Percentiles rank a stretch among this genome's conserved stretches.
Conservation (phyloP, 2,329 filamentous ascomycete species). For the Alternaria sp. region DNA sequence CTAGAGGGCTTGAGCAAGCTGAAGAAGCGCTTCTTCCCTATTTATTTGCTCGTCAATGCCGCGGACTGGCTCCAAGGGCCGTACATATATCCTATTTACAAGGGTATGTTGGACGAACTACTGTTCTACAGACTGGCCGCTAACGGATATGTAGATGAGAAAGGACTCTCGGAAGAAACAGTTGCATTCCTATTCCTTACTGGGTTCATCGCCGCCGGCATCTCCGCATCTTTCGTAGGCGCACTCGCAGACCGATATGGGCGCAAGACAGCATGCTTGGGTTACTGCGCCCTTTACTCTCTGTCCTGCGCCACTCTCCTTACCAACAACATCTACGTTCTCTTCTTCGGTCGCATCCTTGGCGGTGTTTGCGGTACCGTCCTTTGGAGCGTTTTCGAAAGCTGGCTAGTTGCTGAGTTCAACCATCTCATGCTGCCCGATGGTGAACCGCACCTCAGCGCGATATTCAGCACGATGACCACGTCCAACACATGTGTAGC, state of each 20-base stretch:
- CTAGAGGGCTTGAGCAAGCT: slow-evolving; percentile 44
- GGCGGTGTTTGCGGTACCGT: slow-evolving; percentile 64
- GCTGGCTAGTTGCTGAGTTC: slow-evolving; percentile 67
- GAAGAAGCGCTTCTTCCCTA: slow-evolving; percentile 53
- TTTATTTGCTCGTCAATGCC: slow-evolving; percentile 53
- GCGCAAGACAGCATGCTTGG: slow-evolving; percentile 60
- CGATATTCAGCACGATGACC: slow-evolving; percentile 63
- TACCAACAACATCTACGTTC: slow-evolving; percentile 52
- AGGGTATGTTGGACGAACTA: slow-evolving; percentile 34
- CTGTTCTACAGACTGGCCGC: not conserved
- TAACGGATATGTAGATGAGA: slow-evolving; percentile 47
- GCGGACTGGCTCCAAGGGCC: slow-evolving; percentile 59
- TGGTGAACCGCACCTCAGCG: slow-evolving; percentile 54
- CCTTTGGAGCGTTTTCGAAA: slow-evolving; percentile 66
- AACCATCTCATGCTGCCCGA: slow-evolving; percentile 55
- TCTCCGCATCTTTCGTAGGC: slow-evolving; percentile 58
- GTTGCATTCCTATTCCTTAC: slow-evolving; percentile 51
- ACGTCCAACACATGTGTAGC: slow-evolving; percentile 55
- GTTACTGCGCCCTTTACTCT: slow-evolving; percentile 62
- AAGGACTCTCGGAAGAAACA: slow-evolving; percentile 53
- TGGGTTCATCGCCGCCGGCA: slow-evolving; percentile 58
- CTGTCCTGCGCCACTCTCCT: slow-evolving; percentile 62
- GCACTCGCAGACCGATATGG: slow-evolving; percentile 59
- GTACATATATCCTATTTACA: slow-evolving; percentile 61
- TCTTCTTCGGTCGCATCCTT: slow-evolving; percentile 62